Evolutionary conservation across 164 flowering plant species (phyloP), one percentile per base, ranked within the genome.

Genomic region (Kalanchoe fedtschenkoi): DNA sequence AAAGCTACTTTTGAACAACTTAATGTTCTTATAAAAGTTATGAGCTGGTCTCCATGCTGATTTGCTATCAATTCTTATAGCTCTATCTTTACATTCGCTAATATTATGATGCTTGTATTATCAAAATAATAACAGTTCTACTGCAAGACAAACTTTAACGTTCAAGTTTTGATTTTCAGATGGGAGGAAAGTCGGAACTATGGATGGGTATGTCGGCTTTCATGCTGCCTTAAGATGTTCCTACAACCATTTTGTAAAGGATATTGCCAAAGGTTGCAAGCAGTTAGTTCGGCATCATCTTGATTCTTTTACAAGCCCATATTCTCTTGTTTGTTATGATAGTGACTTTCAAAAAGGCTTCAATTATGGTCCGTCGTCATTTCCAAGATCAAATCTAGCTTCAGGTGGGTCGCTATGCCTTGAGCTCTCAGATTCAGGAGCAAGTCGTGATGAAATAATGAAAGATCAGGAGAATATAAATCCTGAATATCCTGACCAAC

Each of bases 221-320:
- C 91, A 82, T 76, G 99, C 96, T 65, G 81, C 97, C 56, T 68
- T 89, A 61, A 78, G 91, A 80, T 86, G 76, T 67, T 82, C 90
- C 0, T 95, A 84, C 77, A 78, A 72, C 73, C 66, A 81, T 58
- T 91, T 95, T 57, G 73, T 91, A 14, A 77, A 70, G 62, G 87
- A 89, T 70, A 82, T 95, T 53, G 75, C 90, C 46, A 87, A 83
- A 69, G 84, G 89, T 64, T 91, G 97, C 86, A 95, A 95, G 77
- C 87, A 89, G 71, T 75, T 91, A 17, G 86, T 86, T 61, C 73
- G 89, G 3, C 93, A 91, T 75, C 99, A 89, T 72, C 95, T 91
- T 71, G 97, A 95, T 75, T 95, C 97, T 57, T 93, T 84, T 39
- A 91, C 97, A 61, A 95, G 99, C 71, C 93, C 99, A 66, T 95